phyloP scores from a whole-genome alignment of 164 flowering plant genomes.

The Vitis rupestris region DNA sequence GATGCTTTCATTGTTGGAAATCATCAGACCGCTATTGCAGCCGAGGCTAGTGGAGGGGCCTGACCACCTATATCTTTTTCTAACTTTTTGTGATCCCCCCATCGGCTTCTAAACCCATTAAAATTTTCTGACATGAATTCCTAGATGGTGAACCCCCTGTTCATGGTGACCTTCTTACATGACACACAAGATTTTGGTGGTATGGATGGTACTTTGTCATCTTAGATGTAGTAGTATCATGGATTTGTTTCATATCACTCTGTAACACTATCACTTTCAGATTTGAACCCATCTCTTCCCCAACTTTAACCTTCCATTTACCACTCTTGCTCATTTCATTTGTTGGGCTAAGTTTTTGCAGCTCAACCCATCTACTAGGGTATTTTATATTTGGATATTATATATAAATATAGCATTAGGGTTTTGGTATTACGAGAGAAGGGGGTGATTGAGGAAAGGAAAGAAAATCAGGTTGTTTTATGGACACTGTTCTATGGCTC shows the following conservation, averaged over 20 bases:
- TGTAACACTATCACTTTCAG: too few species aligned
- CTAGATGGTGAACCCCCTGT: constrained; percentile 6
- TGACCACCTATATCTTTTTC: constrained; percentile 16
- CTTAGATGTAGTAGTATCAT: background rate
- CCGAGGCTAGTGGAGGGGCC: constrained; percentile 49
- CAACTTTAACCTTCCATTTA: too few species aligned
- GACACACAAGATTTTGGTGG: constrained; percentile 6
- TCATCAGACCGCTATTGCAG: constrained; percentile 42
- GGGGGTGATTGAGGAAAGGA: too few species aligned
- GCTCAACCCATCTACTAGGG: too few species aligned
- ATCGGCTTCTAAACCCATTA: constrained; percentile 10
- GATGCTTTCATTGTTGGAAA: constrained; percentile 13
- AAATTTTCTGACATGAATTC: constrained; percentile 4
- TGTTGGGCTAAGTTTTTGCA: too few species aligned
- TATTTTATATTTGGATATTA: too few species aligned
- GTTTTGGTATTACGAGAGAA: too few species aligned
- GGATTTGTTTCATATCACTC: background rate
- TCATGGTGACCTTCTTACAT: background rate
- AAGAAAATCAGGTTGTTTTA: too few species aligned
- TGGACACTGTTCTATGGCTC: too few species aligned
- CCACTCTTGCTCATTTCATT: too few species aligned
- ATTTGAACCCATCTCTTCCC: too few species aligned
- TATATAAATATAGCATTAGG: too few species aligned
- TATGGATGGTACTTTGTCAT: constrained; percentile 1
- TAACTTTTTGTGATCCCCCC: constrained; percentile 11